Evolutionary conservation across 768 basidiomycete genomes (phyloP), one percentile per base, ranked within the genome.

Genomic region (Tulasnella sp.): DNA sequence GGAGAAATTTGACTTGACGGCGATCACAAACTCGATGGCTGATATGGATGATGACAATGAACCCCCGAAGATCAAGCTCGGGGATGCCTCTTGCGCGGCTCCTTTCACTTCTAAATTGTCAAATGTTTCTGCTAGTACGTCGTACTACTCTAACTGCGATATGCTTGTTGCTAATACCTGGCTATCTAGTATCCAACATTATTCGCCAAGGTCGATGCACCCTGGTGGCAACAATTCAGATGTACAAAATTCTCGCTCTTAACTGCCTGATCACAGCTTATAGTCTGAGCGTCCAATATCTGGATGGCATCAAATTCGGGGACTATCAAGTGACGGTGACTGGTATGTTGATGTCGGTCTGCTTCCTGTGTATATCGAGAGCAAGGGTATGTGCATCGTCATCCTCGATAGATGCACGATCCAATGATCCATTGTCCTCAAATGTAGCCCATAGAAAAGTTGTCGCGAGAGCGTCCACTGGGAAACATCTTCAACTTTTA

Each of bases 221-320:
- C 0, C 82, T 99, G 17, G 96, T 98, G 46, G 96, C 96, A 1
- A 99, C 96, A 2, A 87, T 94, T 55, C 96, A 99, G 73, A 99
- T 99, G 96, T 99, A 97, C 82, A 96, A 97, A 76, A 99, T 99
- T 65, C 76, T 99, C 38, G 96, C 94, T 1, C 74, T 99, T 58
- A 99, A 98, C 69, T 98, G 96, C 68, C 76, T 99, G 43, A 99
- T 98, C 71, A 94, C 93, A 2, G 96, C 96, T n/a, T 98, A 94
- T 74, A 93, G 90, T 69, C 76, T 98, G 62, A 92, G 89, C 65
- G 96, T 98, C 29, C 93, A 94, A 70, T 97, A 99, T 68, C 77
- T 99, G 1, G 94, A 98, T 63, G 96, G 96, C 19, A 97, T 99
- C 78, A 98, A 98, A 72, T 97, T 93, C 71, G 96, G 96, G 12